phyloP scores from a whole-genome alignment of 2,329 filamentous ascomycete species.

The Chalaropsis ovoidea region DNA sequence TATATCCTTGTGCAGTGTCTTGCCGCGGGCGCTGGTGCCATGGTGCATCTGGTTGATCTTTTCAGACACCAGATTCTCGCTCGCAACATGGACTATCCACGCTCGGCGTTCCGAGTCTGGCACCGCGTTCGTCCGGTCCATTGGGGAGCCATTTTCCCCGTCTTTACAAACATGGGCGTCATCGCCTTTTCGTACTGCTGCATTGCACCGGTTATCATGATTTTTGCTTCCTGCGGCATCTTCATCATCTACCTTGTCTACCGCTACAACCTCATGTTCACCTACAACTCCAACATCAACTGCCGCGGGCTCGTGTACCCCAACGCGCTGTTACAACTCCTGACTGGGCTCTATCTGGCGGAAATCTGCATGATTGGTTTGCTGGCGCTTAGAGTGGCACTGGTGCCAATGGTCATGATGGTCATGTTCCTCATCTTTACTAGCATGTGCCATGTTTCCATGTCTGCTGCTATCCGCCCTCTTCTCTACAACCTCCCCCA shows the following conservation, averaged over 20 bases:
- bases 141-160: slow-evolving; percentile 74
- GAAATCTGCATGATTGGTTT: slow-evolving; percentile 77
- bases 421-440: slow-evolving; percentile 66
- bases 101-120: slow-evolving; percentile 72
- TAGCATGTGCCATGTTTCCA: slow-evolving; percentile 60
- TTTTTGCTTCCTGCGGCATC: slow-evolving; percentile 70
- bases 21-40: slow-evolving; percentile 60
- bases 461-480: slow-evolving; percentile 64
- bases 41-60: slow-evolving; percentile 63
- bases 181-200: slow-evolving; percentile 77
- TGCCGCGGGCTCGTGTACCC: slow-evolving; percentile 82
- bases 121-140: slow-evolving; percentile 59
- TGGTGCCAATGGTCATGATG: slow-evolving; percentile 65
- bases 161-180: slow-evolving; percentile 70
- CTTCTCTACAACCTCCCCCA: slow-evolving; percentile 70
- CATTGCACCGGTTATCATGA: slow-evolving; percentile 75
- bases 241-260: slow-evolving; percentile 77
- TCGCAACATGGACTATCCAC: slow-evolving; percentile 65
- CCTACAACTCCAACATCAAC: slow-evolving; percentile 70
- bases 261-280: slow-evolving; percentile 83
- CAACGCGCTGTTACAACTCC: slow-evolving; percentile 75
- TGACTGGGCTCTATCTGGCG: slow-evolving; percentile 72
- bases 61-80: slow-evolving; percentile 49
- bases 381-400: slow-evolving; percentile 58
- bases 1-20: slow-evolving; percentile 93